phyloP scores from a whole-genome alignment of 164 flowering plant genomes.

The Santalum album region DNA sequence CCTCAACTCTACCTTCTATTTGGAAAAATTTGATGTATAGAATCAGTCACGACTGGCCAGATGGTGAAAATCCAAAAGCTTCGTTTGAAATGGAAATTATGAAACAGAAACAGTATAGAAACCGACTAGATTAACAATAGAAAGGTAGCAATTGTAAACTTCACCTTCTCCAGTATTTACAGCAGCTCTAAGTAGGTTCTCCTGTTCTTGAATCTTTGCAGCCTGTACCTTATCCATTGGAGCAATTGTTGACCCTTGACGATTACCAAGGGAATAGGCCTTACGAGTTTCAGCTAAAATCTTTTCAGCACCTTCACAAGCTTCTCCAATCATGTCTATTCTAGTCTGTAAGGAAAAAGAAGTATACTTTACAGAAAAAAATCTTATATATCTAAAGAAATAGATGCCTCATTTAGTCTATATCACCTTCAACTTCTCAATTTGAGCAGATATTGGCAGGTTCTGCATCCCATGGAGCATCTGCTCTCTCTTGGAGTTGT shows the following conservation, averaged over 20 bases:
- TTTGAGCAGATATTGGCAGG: conserved; percentile 61
- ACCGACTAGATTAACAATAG: too few species aligned
- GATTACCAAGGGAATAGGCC: conserved; percentile 74
- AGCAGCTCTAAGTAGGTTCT: conserved; percentile 70
- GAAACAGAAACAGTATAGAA: too few species aligned
- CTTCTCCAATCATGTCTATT: conserved; percentile 89
- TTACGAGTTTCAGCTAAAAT: conserved; percentile 80
- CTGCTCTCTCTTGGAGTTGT: conserved; percentile 73
- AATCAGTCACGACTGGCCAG: too few species aligned
- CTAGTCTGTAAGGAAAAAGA: conserved; percentile 41
- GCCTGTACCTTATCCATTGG: conserved; percentile 91
- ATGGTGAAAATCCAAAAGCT: too few species aligned
- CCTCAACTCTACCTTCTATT: too few species aligned
- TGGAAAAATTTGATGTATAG: too few species aligned
- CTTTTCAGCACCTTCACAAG: conserved; percentile 94
- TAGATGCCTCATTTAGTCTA: background rate
- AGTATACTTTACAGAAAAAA: background rate
- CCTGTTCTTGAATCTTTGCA: conserved; percentile 89
- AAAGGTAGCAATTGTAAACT: conserved; percentile 2
- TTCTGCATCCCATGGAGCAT: conserved; percentile 77
- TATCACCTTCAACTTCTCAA: conserved; percentile 79
- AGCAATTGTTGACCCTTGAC: conserved; percentile 57
- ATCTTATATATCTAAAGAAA: background rate
- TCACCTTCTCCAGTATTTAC: conserved; percentile 82
- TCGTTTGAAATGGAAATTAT: too few species aligned